Evolutionary conservation across 805 yeast genomes (phyloP), one percentile per base, ranked within the genome.

Genomic region (Wickerhamomyces xylosicus): DNA sequence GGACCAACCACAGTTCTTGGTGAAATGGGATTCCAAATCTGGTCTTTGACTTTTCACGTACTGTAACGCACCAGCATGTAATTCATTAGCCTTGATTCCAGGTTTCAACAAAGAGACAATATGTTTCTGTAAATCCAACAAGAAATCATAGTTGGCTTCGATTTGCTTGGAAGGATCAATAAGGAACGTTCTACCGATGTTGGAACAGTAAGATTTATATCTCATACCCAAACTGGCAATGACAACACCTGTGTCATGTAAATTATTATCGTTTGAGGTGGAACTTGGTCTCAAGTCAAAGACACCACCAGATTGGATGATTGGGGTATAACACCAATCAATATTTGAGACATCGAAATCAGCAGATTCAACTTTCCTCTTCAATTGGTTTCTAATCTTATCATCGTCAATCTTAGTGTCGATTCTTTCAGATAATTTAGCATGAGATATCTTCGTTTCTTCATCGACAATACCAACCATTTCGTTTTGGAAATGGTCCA

Each of bases 281-380:
- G 95, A 95, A 41, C 90, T 78, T 33, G 94, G 89, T 51, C 72
- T 79, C 53, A 89, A 66, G 58, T 87, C 95, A 54, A 78, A 89
- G 40, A 77, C 76, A 28, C 85, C 86, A 39, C 95, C 95, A 49
- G 94, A 81, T 63, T 86, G 95, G 38, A 87, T 72, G 38, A 87
- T 84, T 21, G 97, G 97, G 40, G 87, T 77, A 59, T 85, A 86
- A 47, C 95, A 84, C 96, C 97, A 90, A 57, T 90, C 97, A 17
- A 90, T 63, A 46, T 77, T 73, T 44, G 74, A 77, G 5, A 80
- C 66, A 52, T 86, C 95, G 44, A 87, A 81, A 39, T 82, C 90
- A 27, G 72, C 64, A 35, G 82, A 79, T 8, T 11, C 14, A 17
- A 72, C 47, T 41, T 69, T 67, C 47, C 72, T 71, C 51, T 77